A percentile compares a stretch with the other conserved stretches of the same genome.
These are phyloP conservation scores for Ogataea philodendri DNA, from an alignment of 805 yeast genomes.

Conservation along the genomic window DNA sequence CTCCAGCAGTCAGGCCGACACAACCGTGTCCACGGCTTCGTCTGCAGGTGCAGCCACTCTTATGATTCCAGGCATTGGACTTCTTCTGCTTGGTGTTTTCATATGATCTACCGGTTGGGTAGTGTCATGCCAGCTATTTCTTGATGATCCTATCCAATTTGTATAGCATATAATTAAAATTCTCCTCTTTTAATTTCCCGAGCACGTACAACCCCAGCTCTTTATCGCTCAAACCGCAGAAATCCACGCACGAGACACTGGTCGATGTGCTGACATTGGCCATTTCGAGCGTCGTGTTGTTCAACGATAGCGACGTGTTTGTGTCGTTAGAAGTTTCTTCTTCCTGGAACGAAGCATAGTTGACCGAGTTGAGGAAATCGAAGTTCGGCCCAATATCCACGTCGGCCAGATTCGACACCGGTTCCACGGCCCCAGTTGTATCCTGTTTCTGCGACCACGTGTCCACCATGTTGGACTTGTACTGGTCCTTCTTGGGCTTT, in stretches of 20 bases:
- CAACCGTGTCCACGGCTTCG: conserved; percentile 1
- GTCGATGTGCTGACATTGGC: conserved; percentile 11
- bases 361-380: conserved; percentile 9
- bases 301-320: conserved; percentile 3
- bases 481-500: conserved; percentile 1
- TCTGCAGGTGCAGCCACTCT: conserved; percentile 10
- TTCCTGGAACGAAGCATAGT: conserved; percentile 7
- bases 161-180: conserved; percentile 17
- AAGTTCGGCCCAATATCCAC: conserved; percentile 5
- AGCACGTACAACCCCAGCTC: conserved; percentile 13
- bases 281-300: conserved; percentile 9
- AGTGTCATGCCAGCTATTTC: conserved; percentile 10
- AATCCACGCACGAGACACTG: conserved; percentile 6
- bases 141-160: conserved; percentile 14
- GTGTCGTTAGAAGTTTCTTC: conserved; percentile 5
- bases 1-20: not conserved
- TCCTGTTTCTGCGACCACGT: conserved; percentile 7
- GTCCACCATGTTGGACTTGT: conserved; percentile 2
- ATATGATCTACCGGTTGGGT: no score
- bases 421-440: not conserved
- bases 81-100: conserved; percentile 4
- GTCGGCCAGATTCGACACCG: no score
- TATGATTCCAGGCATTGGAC: conserved; percentile 10
- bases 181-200: conserved; percentile 15
- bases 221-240: conserved; percentile 11